Percentiles rank a stretch among this genome's conserved stretches.
phyloP scores from a whole-genome alignment of 164 flowering plant species.

The Hamamelis virginiana region DNA sequence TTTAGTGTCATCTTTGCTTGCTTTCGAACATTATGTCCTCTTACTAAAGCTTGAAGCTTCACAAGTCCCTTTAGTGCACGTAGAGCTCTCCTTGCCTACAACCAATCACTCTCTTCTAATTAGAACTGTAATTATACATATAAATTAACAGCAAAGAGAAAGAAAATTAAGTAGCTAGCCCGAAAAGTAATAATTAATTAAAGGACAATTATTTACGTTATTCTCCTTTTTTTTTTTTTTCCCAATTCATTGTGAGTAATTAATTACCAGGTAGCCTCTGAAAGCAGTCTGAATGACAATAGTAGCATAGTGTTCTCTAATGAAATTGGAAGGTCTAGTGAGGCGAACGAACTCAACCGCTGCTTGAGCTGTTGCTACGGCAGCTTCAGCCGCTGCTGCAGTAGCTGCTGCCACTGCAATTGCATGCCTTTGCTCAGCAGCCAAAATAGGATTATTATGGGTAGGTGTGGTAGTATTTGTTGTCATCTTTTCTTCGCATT shows the following conservation, averaged over 20 bases:
- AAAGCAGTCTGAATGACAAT: slow-evolving; percentile 45
- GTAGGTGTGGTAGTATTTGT: not conserved
- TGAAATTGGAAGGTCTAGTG: slow-evolving; percentile 22
- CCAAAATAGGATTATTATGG: not conserved
- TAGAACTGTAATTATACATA: not conserved
- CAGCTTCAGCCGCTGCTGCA: slow-evolving; percentile 30
- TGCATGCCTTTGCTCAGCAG: slow-evolving; percentile 28
- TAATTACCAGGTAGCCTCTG: slow-evolving; percentile 38
- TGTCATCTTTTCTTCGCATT: slow-evolving; percentile 11
- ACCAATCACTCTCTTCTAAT: not conserved
- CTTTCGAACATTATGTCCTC: slow-evolving; percentile 50
- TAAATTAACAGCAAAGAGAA: not conserved
- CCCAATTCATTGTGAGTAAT: too few species aligned
- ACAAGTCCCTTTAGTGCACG: slow-evolving; percentile 52
- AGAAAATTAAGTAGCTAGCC: too few species aligned
- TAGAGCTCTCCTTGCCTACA: slow-evolving; percentile 60
- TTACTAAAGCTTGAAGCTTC: slow-evolving; percentile 53
- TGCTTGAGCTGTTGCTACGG: slow-evolving; percentile 38
- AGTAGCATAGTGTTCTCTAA: slow-evolving; percentile 32
- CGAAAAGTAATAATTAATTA: too few species aligned
- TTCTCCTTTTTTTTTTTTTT: too few species aligned
- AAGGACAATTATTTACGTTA: too few species aligned
- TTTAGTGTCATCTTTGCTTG: slow-evolving; percentile 41
- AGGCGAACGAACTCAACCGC: slow-evolving; percentile 40
- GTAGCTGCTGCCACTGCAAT: slow-evolving; percentile 40